These are phyloP conservation scores for Oryza australiensis DNA, from an alignment of 176 grass and related monocot species.

Conservation along the genomic window DNA sequence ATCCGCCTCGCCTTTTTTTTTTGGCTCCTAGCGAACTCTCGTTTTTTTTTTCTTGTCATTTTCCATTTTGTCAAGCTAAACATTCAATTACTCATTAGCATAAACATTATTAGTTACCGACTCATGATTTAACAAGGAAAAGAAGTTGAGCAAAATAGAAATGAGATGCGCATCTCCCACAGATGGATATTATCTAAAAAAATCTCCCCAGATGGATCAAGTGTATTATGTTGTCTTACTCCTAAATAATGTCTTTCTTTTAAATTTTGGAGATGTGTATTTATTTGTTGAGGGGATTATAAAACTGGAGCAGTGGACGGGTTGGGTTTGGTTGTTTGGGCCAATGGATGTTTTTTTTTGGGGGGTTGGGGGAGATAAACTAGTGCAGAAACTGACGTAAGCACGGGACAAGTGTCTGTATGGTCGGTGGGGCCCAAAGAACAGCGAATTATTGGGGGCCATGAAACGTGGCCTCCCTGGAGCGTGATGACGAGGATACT, in stretches of 20 bases:
- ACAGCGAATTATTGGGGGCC: neutral
- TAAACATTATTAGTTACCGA: neutral
- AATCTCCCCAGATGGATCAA: neutral
- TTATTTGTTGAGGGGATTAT: too few relatives aligned
- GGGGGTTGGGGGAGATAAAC: too few relatives aligned
- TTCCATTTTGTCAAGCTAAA: neutral
- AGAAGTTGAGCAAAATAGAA: neutral
- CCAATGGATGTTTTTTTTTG: neutral
- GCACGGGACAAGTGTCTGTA: neutral
- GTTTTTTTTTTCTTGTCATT: neutral
- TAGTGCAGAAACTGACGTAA: neutral
- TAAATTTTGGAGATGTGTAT: neutral
- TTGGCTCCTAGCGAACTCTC: neutral
- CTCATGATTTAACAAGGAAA: neutral
- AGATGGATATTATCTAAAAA: neutral
- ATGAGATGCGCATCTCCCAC: neutral
- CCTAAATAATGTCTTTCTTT: neutral
- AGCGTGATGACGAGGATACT: neutral
- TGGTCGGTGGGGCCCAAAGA: neutral
- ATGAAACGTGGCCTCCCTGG: slow-evolving; percentile 23
- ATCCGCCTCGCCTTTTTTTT: neutral
- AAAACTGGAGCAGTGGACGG: neutral
- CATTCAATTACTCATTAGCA: neutral
- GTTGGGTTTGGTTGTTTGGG: neutral
- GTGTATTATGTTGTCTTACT: neutral